Base-by-base conservation (phyloP, 2,329 filamentous ascomycete species). In the Aspergillus thermomutatus region DNA sequence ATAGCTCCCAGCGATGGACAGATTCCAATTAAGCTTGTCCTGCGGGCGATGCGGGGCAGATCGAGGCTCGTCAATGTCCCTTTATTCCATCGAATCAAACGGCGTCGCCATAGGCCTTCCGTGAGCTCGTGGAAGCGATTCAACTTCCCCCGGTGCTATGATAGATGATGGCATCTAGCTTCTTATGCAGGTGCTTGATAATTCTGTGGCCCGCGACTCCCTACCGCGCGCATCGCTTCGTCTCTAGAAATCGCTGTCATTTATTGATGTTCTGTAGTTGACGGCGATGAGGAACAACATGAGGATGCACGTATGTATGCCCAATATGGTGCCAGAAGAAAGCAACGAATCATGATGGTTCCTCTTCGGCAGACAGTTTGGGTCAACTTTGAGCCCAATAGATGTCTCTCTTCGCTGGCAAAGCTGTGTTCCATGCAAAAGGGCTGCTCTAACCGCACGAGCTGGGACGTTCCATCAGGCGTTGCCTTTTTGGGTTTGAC, bases 301-400 rank as follows among this genome's bases (percentile, higher is more conserved):
- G 60, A 61, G 48, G 60, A 66, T 69, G 70, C 70, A 74, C 66
- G 74, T 66, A 73, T 73, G 69, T 70, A 69, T 77, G 74, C 74
- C 73, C 74, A 76, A 75, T 69, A 60, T 62, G 58, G 58, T 69
- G 66, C 60, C 57, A 66, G 58, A 65, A 54, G 63, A 60, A 67
- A 66, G 69, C 68, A 65, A 62, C 72, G 67, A 75, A 73, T 73
- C 70, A 71, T 48, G 34, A 45, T 46, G 19, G 43, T 53, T 52
- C 46, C 54, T 52, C 14, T 31, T 21, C 52, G 34, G 50, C 41
- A 58, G 50, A 47, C 55, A 47, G 47, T 51, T 56, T 61, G 58
- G 60, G 56, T 62, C 57, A 49, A 56, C 41, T 41, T 52, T 27
- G 19, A 46, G 51, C 60, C 53, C 49, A 55, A 59, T 51, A 26